Conservation (phyloP, 805 yeast species). For the Cyberlindnera galapagoensis region DNA sequence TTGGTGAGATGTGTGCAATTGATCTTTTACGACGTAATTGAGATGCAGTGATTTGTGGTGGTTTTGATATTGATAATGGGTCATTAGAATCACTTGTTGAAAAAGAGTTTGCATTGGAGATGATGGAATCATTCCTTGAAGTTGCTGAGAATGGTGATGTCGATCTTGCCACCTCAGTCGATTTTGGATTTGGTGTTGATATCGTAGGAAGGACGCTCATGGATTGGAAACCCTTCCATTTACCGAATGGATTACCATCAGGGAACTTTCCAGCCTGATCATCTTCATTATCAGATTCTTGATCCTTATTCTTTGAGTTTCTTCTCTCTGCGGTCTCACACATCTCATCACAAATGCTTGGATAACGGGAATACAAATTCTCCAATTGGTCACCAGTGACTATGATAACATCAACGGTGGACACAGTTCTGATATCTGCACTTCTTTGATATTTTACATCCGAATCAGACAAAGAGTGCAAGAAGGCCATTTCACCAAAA, state of each 20-base stretch:
- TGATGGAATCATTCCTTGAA: too few species aligned
- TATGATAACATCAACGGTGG: slow-evolving; percentile 53
- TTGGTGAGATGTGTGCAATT: slow-evolving; percentile 6
- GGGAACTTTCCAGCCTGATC: too few species aligned
- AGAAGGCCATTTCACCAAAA: slow-evolving; percentile 74
- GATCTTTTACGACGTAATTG: slow-evolving; percentile 11
- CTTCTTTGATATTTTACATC: slow-evolving; percentile 32
- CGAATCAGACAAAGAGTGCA: slow-evolving; percentile 36
- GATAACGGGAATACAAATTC: slow-evolving; percentile 50
- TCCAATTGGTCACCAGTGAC: slow-evolving; percentile 50
- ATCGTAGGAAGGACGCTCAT: not conserved
- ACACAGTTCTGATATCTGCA: slow-evolving; percentile 59
- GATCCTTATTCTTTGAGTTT: slow-evolving; percentile 24
- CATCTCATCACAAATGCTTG: slow-evolving; percentile 53
- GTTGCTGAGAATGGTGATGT: slow-evolving; percentile 7
- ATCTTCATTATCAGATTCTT: slow-evolving; percentile 6
- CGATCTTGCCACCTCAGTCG: not conserved
- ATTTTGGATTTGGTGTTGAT: slow-evolving; percentile 1
- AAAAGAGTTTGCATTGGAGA: too few species aligned
- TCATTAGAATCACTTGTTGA: too few species aligned
- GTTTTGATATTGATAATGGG: too few species aligned
- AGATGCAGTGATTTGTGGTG: too few species aligned
- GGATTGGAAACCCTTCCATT: slow-evolving; percentile 22
- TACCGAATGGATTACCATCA: slow-evolving; percentile 19
- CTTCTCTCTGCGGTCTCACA: slow-evolving; percentile 53